Percentiles rank a stretch among this genome's conserved stretches.
Conservation (phyloP, 129 eudicot species). For the Calendula officinalis region DNA sequence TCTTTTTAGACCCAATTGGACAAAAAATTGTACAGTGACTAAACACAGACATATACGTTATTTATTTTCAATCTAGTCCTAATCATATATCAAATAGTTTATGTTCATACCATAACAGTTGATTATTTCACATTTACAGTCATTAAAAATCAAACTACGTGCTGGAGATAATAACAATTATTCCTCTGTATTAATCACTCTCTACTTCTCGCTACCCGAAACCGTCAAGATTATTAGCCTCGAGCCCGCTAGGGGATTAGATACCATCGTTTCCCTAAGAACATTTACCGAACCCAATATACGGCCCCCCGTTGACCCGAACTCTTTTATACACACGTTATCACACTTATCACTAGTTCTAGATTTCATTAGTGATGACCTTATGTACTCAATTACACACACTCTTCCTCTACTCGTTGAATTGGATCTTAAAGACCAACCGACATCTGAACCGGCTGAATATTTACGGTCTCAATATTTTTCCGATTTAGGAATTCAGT, state of each 20-base stretch:
- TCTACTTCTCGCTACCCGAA: conserved; percentile 44
- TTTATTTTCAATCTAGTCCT: neutral
- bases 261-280: conserved; percentile 25
- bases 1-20: too few species aligned
- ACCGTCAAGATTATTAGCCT: conserved; percentile 47
- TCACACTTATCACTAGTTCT: conserved; percentile 52
- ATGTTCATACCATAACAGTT: neutral
- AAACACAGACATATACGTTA: too few species aligned
- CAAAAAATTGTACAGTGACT: too few species aligned
- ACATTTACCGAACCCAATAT: neutral
- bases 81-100: neutral
- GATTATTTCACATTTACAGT: conserved; percentile 34
- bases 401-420: conserved; percentile 54
- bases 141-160: conserved; percentile 47
- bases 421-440: conserved; percentile 69
- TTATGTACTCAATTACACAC: conserved; percentile 33
- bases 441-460: conserved; percentile 30
- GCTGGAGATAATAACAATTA: conserved; percentile 31
- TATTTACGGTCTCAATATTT: conserved; percentile 59
- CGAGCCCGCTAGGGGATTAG: conserved; percentile 35
- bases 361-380: conserved; percentile 47
- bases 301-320: neutral
- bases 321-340: conserved; percentile 23
- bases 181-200: conserved; percentile 15
- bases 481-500: conserved; percentile 51